phyloP scores from a whole-genome alignment of 805 yeast species.

The Aciculoconidium aculeatum region DNA sequence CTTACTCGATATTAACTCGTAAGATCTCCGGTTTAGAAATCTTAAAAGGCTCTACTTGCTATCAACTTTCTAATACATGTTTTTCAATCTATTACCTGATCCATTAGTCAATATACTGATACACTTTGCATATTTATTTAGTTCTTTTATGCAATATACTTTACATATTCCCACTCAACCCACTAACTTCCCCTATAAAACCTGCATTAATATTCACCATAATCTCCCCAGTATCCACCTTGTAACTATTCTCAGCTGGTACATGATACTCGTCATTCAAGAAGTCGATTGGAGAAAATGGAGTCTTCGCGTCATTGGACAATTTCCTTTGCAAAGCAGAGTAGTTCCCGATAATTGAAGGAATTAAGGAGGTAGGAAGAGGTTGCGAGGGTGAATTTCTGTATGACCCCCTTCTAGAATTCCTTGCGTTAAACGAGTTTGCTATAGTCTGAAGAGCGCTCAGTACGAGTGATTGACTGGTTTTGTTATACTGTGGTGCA shows the following conservation, averaged over 20 bases:
- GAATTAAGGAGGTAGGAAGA: slow-evolving; percentile 30
- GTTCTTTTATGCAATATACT: too few relatives aligned
- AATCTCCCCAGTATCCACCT: too few relatives aligned
- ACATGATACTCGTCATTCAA: slow-evolving; percentile 25
- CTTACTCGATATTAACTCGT: too few relatives aligned
- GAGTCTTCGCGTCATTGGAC: slow-evolving; percentile 29
- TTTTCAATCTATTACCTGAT: too few relatives aligned
- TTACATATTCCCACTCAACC: too few relatives aligned
- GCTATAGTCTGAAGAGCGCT: slow-evolving; percentile 9
- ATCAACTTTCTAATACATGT: too few relatives aligned
- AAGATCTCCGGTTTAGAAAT: too few relatives aligned
- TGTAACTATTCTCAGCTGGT: slow-evolving; percentile 7
- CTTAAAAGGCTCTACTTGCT: too few relatives aligned
- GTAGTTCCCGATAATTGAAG: slow-evolving; percentile 35
- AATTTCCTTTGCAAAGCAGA: slow-evolving; percentile 32
- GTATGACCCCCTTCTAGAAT: slow-evolving; percentile 7
- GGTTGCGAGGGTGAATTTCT: slow-evolving; percentile 9
- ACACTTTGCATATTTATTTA: too few relatives aligned
- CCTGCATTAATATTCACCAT: too few relatives aligned
- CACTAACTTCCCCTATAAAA: too few relatives aligned
- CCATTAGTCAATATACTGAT: too few relatives aligned
- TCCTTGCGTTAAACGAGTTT: slow-evolving; percentile 6
- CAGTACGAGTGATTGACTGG: slow-evolving; percentile 2
- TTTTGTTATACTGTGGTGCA: neutral
- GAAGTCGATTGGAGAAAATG: slow-evolving; percentile 39